These are phyloP conservation scores for Diplodia mutila DNA, from an alignment of 2,329 filamentous ascomycete species.

Conservation along the genomic window DNA sequence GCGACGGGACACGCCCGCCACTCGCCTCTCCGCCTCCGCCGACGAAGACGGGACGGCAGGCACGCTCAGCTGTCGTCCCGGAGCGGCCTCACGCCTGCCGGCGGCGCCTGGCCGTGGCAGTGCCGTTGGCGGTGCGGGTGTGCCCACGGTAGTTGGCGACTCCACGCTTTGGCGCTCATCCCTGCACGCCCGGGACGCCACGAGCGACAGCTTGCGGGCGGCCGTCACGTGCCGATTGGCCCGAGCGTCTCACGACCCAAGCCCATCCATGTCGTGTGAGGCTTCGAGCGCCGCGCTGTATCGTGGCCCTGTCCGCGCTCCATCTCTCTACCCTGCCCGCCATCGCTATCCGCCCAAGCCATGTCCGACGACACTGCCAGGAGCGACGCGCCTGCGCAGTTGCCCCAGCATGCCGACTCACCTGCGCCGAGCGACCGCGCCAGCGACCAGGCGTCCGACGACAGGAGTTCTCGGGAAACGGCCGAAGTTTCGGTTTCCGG, in stretches of 20 bases:
- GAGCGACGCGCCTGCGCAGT: background rate
- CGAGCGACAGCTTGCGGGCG: background rate
- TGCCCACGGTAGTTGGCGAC: background rate
- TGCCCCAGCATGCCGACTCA: background rate
- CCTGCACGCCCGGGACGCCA: background rate
- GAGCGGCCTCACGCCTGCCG: background rate
- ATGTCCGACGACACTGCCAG: constrained; percentile 3
- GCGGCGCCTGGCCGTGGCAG: background rate
- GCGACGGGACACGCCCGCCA: no score
- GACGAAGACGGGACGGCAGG: background rate
- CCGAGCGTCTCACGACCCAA: background rate
- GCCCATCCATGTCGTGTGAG: constrained; percentile 18
- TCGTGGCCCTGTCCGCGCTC: constrained; percentile 4
- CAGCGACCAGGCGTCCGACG: background rate
- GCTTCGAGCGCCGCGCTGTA: constrained; percentile 7
- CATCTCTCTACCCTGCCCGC: background rate
- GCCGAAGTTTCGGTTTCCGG: constrained; percentile 15
- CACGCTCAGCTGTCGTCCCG: background rate
- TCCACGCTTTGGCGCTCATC: background rate
- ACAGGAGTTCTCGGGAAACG: constrained; percentile 14
- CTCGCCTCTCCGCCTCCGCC: background rate
- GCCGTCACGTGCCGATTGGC: background rate
- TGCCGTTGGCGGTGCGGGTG: background rate
- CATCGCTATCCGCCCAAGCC: constrained; percentile 11
- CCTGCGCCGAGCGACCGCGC: background rate